phyloP scores from a whole-genome alignment of 495 filamentous ascomycete genomes.

The Aspergillus kassunensis region DNA sequence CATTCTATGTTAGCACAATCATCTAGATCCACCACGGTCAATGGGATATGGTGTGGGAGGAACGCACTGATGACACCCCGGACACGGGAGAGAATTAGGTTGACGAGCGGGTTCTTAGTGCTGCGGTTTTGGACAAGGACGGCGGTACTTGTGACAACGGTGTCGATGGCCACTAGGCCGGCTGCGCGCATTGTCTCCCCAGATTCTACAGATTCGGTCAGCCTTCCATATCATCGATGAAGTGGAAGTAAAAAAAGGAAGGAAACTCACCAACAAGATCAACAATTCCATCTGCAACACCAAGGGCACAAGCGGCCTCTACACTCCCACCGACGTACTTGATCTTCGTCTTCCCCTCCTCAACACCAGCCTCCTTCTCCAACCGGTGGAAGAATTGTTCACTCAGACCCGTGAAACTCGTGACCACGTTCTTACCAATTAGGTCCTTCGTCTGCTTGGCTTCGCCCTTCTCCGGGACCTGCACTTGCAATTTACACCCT shows the following conservation, averaged over 20 bases:
- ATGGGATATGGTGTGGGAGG: background rate
- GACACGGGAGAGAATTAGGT: conserved; percentile 78
- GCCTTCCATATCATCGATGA: background rate
- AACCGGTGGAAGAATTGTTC: conserved; percentile 75
- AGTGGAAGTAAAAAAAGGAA: background rate
- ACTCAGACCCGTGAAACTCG: conserved; percentile 84
- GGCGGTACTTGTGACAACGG: conserved; percentile 80
- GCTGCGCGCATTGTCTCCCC: conserved; percentile 98
- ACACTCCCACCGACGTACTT: conserved; percentile 93
- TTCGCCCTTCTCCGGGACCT: conserved; percentile 82
- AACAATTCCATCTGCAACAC: conserved; percentile 94
- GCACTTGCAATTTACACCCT: conserved; percentile 86
- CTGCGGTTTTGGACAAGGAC: conserved; percentile 88
- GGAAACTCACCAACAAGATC: conserved; percentile 77
- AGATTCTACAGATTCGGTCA: conserved; percentile 67
- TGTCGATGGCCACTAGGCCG: conserved; percentile 93
- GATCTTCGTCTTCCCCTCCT: conserved; percentile 60
- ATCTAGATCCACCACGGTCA: background rate
- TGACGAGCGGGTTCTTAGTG: conserved; percentile 76
- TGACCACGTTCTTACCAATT: conserved; percentile 91
- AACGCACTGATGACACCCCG: conserved; percentile 78
- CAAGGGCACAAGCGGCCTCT: conserved; percentile 91
- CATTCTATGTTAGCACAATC: background rate
- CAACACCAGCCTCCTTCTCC: conserved; percentile 52
- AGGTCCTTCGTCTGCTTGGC: conserved; percentile 67